Base-by-base conservation (phyloP, 2,329 filamentous ascomycete species). In the Moelleriella libera region DNA sequence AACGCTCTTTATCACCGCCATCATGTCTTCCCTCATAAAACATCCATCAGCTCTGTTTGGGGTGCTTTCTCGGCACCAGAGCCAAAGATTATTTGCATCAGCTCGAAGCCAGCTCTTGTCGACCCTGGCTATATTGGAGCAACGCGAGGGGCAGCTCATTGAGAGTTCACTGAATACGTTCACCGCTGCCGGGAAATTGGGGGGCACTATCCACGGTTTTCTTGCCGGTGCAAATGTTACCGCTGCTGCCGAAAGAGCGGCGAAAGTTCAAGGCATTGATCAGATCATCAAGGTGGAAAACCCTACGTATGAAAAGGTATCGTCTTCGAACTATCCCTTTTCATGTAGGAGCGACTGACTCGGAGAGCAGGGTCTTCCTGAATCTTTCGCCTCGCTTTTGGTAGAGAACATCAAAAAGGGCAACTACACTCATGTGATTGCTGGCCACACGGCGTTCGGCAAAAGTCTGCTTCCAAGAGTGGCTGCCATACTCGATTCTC, bases 381-480 rank as follows among this genome's bases (percentile, higher is more conserved):
- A 98, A 70, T 96, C 87, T 72, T 97, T 79, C 61, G 92, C 90
- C n/a, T 85, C 88, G 48, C 73, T 98, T 44, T 74, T 98, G 41
- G 85, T 88, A 46, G 90, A 97, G 66, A 98, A 97, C 67, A 90
- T 97, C 67, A 94, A 94, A 71, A 92, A 92, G 63, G 89, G 87
- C 51, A 86, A 83, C 50, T 97, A 88, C 66, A 94, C 89, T 51
- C 92, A 98, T 62, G 78, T 98, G 53, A 76, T 98, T 58, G 85
- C 84, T 40, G 83, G 85, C 48, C 88, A 97, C 70, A 92, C 89
- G 29, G 88, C 92, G 1, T 98, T 98, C 67, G 92, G 92, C 60
- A 98, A 98, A 78, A 94, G 84, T 65, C 66, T 98, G 43, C 74
- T 98, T 68, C 92, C 92, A 40, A 82, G 92, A 52, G 85, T 96